These are phyloP conservation scores for Ganoderma boninense DNA, from an alignment of 1,284 basidiomycete genomes.

Conservation along the genomic window DNA sequence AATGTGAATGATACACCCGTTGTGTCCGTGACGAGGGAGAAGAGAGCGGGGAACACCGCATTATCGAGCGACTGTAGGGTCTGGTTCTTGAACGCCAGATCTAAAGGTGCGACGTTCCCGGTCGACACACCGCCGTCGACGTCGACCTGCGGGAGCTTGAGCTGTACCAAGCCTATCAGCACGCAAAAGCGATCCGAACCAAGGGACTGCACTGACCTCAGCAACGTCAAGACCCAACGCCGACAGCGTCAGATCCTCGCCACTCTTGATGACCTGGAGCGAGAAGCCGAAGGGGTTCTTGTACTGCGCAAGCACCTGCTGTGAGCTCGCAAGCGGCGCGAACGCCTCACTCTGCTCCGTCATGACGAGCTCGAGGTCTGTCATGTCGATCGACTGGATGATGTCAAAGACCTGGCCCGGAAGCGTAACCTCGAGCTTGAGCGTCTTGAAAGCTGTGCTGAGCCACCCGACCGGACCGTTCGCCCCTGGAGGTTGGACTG, in stretches of 20 bases:
- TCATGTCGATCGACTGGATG: constrained; percentile 72
- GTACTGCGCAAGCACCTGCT: constrained; percentile 69
- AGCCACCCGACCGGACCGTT: constrained; percentile 67
- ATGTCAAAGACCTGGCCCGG: constrained; percentile 73
- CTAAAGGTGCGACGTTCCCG: constrained; percentile 52
- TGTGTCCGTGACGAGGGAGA: constrained; percentile 65
- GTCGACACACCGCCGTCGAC: constrained; percentile 72
- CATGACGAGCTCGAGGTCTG: constrained; percentile 61
- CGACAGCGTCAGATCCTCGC: constrained; percentile 62
- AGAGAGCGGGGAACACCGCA: constrained; percentile 63
- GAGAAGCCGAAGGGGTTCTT: constrained; percentile 84
- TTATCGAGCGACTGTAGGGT: constrained; percentile 64
- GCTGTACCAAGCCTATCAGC: constrained; percentile 45
- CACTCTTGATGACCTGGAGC: constrained; percentile 67
- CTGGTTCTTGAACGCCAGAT: constrained; percentile 63
- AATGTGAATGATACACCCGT: constrained; percentile 58
- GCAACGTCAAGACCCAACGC: constrained; percentile 63
- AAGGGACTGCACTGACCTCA: constrained; percentile 46
- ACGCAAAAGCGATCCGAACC: background rate
- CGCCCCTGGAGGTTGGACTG: constrained; percentile 66
- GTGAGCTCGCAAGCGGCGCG: constrained; percentile 66
- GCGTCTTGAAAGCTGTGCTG: constrained; percentile 73
- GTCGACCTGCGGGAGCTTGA: constrained; percentile 60
- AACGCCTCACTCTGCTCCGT: constrained; percentile 61
- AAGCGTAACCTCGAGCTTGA: constrained; percentile 68